Evolutionary conservation across 2,329 filamentous ascomycete genomes (phyloP).

Genomic region (Diaporthe capsici): DNA sequence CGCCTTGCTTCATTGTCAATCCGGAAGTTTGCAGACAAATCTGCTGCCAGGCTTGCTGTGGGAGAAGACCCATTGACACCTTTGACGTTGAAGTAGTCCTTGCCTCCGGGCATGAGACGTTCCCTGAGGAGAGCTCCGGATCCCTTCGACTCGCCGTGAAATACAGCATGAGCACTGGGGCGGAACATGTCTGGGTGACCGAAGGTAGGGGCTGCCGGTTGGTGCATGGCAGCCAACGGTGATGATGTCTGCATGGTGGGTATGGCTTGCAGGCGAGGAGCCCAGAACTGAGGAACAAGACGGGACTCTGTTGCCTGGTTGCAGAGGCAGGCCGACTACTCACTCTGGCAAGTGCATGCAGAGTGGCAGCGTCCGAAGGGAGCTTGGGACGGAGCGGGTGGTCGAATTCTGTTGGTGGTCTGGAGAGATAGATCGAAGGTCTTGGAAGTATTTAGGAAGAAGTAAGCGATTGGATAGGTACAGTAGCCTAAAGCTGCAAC

Average conservation of each 20-base stretch:
- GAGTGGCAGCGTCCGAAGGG: constrained; percentile 8
- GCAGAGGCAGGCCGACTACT: constrained; percentile 24
- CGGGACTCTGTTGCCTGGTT: constrained; percentile 22
- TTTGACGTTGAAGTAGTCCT: constrained; percentile 88
- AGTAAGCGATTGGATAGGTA: constrained; percentile 42
- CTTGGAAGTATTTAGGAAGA: constrained; percentile 20
- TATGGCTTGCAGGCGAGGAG: constrained; percentile 27
- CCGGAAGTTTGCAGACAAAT: constrained; percentile 96
- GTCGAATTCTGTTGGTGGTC: constrained; percentile 44
- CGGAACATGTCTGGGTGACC: constrained; percentile 68
- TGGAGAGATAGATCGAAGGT: constrained; percentile 47
- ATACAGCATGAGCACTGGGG: constrained; percentile 61
- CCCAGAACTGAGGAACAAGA: constrained; percentile 31
- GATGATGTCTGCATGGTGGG: constrained; percentile 90
- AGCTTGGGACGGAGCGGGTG: constrained; percentile 32
- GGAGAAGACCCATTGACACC: constrained; percentile 88
- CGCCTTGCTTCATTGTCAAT: constrained; percentile 90
- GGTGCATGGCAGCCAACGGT: constrained; percentile 93
- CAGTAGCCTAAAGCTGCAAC: constrained; percentile 54
- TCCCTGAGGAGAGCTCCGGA: constrained; percentile 85
- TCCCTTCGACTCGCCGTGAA: constrained; percentile 70
- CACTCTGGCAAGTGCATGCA: constrained; percentile 29
- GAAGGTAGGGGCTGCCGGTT: constrained; percentile 76
- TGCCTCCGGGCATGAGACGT: constrained; percentile 69
- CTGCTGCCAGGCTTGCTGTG: constrained; percentile 89